Evolutionary conservation across 805 yeast species (phyloP).

Genomic region (Candida chauliodis): DNA sequence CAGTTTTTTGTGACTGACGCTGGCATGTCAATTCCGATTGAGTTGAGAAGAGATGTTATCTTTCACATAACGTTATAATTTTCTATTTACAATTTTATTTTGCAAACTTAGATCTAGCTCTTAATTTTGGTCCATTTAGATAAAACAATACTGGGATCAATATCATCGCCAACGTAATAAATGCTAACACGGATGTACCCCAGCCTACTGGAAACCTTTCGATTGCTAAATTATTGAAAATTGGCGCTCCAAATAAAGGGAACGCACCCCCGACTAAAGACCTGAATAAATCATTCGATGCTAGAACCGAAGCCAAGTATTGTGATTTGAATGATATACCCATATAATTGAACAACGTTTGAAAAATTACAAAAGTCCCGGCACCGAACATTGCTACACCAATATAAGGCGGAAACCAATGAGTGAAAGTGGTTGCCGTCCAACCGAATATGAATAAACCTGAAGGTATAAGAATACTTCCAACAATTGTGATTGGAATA

Average conservation of each 20-base stretch:
- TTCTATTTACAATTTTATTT: no score
- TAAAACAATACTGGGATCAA: constrained; percentile 46
- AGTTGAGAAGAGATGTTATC: no score
- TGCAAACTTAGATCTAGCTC: constrained; percentile 42
- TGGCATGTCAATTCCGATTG: no score
- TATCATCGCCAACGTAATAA: constrained; percentile 40
- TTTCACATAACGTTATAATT: no score
- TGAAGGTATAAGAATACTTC: constrained; percentile 23
- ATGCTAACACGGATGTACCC: constrained; percentile 49
- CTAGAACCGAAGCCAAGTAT: constrained; percentile 53
- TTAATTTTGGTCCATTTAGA: constrained; percentile 41
- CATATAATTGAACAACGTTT: constrained; percentile 47
- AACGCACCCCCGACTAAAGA: constrained; percentile 41
- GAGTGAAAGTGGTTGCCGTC: constrained; percentile 37
- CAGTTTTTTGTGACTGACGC: no score
- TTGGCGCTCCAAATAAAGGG: constrained; percentile 60
- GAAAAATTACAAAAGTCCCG: constrained; percentile 48
- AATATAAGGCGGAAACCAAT: constrained; percentile 49
- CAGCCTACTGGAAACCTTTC: constrained; percentile 43
- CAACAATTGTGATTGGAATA: constrained; percentile 37
- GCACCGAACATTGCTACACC: constrained; percentile 38
- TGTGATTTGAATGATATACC: constrained; percentile 41
- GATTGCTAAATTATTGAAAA: constrained; percentile 51
- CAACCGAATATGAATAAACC: constrained; percentile 48
- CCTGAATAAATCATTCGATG: constrained; percentile 51